Evolutionary conservation across 208 protist genomes (phyloP).

Genomic region (Jaenimonas drosophilae): DNA sequence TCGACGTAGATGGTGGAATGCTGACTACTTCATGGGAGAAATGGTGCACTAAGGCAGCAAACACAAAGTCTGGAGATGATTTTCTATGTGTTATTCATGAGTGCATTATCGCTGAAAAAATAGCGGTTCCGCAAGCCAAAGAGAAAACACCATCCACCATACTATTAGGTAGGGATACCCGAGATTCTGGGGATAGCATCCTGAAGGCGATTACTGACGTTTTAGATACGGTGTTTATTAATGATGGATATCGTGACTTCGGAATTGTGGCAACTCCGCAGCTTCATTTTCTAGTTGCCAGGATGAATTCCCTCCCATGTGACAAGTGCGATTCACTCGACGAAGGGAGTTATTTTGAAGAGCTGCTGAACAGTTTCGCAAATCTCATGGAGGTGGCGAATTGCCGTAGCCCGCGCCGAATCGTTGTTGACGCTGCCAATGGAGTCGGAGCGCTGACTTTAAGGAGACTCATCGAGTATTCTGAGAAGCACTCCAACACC

Average conservation of each 20-base stretch:
- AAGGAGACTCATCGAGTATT: conserved; percentile 23
- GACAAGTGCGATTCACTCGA: conserved; percentile 10
- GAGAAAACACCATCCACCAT: conserved; percentile 10
- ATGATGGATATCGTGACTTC: conserved; percentile 9
- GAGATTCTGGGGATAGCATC: conserved; percentile 32
- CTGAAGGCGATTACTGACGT: conserved; percentile 12
- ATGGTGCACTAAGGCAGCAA: conserved; percentile 43
- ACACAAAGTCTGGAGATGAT: conserved; percentile 35
- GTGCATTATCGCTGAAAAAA: conserved; percentile 12
- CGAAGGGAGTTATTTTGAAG: conserved; percentile 14
- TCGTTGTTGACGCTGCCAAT: conserved; percentile 87
- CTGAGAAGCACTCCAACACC: conserved; percentile 5
- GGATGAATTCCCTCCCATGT: conserved; percentile 4
- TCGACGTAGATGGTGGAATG: conserved; percentile 77
- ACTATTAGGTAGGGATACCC: conserved; percentile 48
- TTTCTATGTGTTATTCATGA: conserved; percentile 23
- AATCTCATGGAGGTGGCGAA: conserved; percentile 7
- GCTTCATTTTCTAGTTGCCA: conserved; percentile 54
- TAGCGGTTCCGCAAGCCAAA: background rate
- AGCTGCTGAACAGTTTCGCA: conserved; percentile 22
- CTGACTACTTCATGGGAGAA: conserved; percentile 52
- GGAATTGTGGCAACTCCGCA: conserved; percentile 53
- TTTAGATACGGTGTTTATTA: conserved; percentile 8
- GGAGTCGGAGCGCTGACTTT: conserved; percentile 69
- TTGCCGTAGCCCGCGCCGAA: conserved; percentile 4